Percentiles rank a stretch among this genome's conserved stretches.
Conservation (phyloP, 2,329 filamentous ascomycete species). For the Penicillium frequentans region DNA sequence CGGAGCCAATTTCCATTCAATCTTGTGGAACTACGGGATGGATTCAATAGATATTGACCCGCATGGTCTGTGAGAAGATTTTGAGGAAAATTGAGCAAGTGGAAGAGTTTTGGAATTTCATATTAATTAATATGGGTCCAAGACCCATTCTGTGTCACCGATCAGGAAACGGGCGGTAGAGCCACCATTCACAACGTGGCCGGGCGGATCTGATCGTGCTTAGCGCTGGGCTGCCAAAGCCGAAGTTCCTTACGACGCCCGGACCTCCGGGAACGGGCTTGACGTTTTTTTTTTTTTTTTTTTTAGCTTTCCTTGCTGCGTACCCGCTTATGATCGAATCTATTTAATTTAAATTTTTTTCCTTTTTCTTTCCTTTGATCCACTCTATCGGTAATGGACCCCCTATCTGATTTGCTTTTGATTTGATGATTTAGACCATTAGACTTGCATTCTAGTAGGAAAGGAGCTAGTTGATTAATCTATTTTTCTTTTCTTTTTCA, state of each 20-base stretch:
- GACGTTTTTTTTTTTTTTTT: background rate
- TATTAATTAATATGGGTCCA: conserved; percentile 6
- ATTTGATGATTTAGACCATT: background rate
- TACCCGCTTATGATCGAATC: background rate
- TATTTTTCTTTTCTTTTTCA: background rate
- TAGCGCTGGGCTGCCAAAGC: conserved; percentile 16
- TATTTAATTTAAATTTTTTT: background rate
- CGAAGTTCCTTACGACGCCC: background rate
- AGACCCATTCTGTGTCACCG: conserved; percentile 9
- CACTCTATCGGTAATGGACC: background rate
- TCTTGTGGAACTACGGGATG: background rate
- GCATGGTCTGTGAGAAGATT: background rate
- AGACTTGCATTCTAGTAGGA: background rate
- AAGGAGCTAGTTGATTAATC: background rate
- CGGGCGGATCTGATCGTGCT: conserved; percentile 27
- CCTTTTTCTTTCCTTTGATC: background rate
- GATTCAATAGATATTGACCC: background rate
- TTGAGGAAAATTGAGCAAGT: background rate
- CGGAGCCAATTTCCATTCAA: background rate
- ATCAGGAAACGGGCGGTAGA: conserved; percentile 24
- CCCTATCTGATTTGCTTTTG: conserved; percentile 2
- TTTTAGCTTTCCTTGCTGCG: background rate
- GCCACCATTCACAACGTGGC: conserved; percentile 30
- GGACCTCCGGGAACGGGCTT: conserved; percentile 10
- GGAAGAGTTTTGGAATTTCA: background rate